These are phyloP conservation scores for Populus hybrid DNA, from an alignment of 441 rosid species.

Conservation along the genomic window DNA sequence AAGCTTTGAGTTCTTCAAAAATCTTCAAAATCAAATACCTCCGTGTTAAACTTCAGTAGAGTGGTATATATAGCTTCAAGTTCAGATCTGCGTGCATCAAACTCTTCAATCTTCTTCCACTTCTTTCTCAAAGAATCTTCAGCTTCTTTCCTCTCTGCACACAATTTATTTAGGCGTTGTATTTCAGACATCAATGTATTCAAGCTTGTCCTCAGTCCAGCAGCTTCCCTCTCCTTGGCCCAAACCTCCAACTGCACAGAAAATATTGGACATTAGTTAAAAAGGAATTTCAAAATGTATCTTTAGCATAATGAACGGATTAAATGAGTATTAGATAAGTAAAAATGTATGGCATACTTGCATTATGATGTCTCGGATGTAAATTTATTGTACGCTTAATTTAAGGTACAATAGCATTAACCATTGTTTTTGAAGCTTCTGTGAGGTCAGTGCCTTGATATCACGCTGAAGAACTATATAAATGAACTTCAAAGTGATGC, in stretches of 20 bases:
- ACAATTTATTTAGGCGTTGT: conserved; percentile 72
- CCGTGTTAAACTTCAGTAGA: conserved; percentile 83
- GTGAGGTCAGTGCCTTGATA: neutral
- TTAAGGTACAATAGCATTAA: neutral
- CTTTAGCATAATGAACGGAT: neutral
- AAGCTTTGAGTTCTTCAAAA: conserved; percentile 1
- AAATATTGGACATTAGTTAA: conserved; percentile 18
- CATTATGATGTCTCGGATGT: neutral
- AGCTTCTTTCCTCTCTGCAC: conserved; percentile 94
- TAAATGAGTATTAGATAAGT: neutral
- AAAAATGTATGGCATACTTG: neutral
- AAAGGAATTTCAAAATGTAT: conserved; percentile 14
- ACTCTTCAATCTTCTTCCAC: conserved; percentile 97
- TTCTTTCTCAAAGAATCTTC: conserved; percentile 87
- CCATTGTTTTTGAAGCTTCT: neutral
- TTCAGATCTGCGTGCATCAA: conserved; percentile 91
- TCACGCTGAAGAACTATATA: neutral
- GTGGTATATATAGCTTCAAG: conserved; percentile 81
- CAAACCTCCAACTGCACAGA: conserved; percentile 80
- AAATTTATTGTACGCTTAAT: neutral
- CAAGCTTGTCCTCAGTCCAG: conserved; percentile 87
- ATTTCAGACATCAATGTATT: conserved; percentile 81
- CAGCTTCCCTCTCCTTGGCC: conserved; percentile 92
- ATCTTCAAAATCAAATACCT: conserved; percentile 9
- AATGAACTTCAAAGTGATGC: neutral